Percentiles rank a stretch among this genome's conserved stretches.
Conservation (phyloP, 148 eudicot species). For the Heliamphora exappendiculata region DNA sequence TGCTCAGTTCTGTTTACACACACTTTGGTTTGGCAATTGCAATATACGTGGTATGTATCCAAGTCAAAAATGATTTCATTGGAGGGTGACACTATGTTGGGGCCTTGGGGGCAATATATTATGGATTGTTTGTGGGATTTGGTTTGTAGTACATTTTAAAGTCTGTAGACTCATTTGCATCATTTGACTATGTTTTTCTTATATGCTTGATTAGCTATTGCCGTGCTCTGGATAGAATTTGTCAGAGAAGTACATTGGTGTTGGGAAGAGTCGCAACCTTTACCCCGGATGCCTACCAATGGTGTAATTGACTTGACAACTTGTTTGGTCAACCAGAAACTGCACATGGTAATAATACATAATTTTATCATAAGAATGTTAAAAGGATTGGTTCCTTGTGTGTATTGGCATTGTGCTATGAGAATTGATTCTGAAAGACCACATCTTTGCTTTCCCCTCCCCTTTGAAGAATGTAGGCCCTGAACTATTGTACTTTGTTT, state of each 20-base stretch:
- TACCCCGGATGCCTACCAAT: conserved; percentile 62
- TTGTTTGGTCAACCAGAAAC: conserved; percentile 86
- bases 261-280: conserved; percentile 95
- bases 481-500: conserved; percentile 7
- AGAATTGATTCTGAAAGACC: background rate
- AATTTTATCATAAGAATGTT: background rate
- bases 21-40: conserved; percentile 94
- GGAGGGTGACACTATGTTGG: conserved; percentile 1
- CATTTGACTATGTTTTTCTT: conserved; percentile 10
- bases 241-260: conserved; percentile 97
- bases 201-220: conserved; percentile 56
- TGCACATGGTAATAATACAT: conserved; percentile 69
- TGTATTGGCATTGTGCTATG: conserved; percentile 4
- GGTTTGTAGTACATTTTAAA: background rate
- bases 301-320: conserved; percentile 74
- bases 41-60: conserved; percentile 73
- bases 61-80: background rate
- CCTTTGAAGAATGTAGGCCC: background rate
- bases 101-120: background rate
- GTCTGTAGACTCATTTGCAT: background rate
- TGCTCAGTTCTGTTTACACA: conserved; percentile 82
- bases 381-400: conserved; percentile 6
- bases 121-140: no score
- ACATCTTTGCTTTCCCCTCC: background rate
- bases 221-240: conserved; percentile 94